phyloP scores from a whole-genome alignment of 2,329 filamentous ascomycete species.

The Lithohypha guttulata region DNA sequence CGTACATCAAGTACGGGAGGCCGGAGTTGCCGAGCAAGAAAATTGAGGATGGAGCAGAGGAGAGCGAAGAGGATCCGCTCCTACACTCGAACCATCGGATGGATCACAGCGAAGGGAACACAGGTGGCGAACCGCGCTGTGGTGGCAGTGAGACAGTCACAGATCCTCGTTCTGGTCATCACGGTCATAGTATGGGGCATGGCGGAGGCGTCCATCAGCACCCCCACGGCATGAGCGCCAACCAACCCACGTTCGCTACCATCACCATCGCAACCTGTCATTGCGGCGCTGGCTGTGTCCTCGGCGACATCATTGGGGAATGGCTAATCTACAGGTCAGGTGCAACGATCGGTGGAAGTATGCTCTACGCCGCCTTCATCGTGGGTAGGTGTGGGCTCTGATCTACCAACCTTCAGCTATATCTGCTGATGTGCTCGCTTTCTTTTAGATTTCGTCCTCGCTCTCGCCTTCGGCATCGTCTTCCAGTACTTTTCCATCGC shows the following conservation, averaged over 20 bases:
- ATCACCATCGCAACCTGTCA: constrained; percentile 23
- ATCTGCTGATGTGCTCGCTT: constrained; percentile 3
- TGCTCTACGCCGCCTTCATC: constrained; percentile 1
- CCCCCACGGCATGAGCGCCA: no score
- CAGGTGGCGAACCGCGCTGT: no score
- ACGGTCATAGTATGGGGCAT: no score
- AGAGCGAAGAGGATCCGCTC: no score
- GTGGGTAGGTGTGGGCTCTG: constrained; percentile 14
- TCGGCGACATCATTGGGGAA: constrained; percentile 25
- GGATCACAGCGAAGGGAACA: no score
- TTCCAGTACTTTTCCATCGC: constrained; percentile 27
- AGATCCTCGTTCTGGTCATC: no score
- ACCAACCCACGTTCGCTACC: constrained; percentile 16
- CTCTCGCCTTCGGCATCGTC: constrained; percentile 22
- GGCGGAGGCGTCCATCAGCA: no score
- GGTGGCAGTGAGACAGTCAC: no score
- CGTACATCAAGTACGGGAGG: constrained; percentile 11
- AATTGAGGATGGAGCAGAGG: not conserved
- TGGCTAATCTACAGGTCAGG: constrained; percentile 24
- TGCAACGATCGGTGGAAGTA: constrained; percentile 19
- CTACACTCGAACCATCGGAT: no score
- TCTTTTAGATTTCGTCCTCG: constrained; percentile 21
- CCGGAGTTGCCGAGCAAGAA: constrained; percentile 6
- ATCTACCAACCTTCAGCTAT: constrained; percentile 2
- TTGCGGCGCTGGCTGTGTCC: constrained; percentile 25